Base-by-base conservation (phyloP, 306 rosid genomes). In the Cicer cuneatum region DNA sequence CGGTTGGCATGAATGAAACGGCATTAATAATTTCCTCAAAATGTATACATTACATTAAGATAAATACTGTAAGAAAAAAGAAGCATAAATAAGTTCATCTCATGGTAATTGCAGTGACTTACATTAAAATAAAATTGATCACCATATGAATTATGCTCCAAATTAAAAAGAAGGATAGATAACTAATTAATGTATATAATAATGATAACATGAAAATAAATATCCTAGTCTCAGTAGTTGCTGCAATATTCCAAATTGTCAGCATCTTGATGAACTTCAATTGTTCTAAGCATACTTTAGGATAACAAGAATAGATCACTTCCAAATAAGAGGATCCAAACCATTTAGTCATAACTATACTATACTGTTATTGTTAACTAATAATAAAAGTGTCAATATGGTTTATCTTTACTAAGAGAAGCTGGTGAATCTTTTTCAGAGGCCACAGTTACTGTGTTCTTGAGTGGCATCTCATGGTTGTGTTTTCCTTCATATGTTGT, bases 401-500 rank as follows among this genome's bases (percentile, higher is more conserved):
- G 47, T 79, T 81, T 87, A 53, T 69, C 86, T 81, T 83, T 83
- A 29, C 82, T 76, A 45, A 62, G 80, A 59, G 86, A 79, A 52
- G 85, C 78, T 63, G 56, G 85, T 60, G 87, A 69, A 56, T 87
- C 87, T 64, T 73, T 78, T 39, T 86, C 91, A 24, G 92, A 88
- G 40, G 84, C 74, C 61, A 80, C 74, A 71, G 82, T 53, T 79
- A 74, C 80, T 52, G 87, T 58, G 67, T 73, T 86, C 81, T 83
- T 89, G 9, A 86, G 77, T 59, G 97, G 89, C 90, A 85, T 90
- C 21, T 87, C 93, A 80, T 94, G 95, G 84, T 94, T 94, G 82
- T 94, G 97, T 59, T 92, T 94, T 75, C 99, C 99, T 81, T 92
- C 99, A 42, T 94, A 94, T 5, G 96, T 94, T 2, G 97, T 94